Evolutionary conservation across 2,329 filamentous ascomycete genomes (phyloP).

Genomic region (Neopestalotiopsis sp.): DNA sequence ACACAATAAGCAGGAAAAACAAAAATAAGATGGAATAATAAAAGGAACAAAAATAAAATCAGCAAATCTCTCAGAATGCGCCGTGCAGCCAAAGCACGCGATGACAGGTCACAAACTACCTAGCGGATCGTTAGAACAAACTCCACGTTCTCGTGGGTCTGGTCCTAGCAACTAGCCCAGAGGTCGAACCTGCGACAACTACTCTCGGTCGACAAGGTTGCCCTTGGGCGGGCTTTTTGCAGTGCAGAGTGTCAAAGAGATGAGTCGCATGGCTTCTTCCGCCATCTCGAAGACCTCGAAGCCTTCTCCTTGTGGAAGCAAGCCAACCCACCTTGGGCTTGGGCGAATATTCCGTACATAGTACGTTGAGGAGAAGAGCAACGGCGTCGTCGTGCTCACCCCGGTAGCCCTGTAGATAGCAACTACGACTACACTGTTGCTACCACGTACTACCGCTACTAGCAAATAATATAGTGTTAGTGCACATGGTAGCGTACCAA

Average conservation of each 20-base stretch:
- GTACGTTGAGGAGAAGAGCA: neutral
- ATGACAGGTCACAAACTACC: conserved; percentile 7
- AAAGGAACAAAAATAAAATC: conserved; percentile 9
- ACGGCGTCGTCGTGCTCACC: neutral
- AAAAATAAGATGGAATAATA: conserved; percentile 2
- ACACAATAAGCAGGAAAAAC: neutral
- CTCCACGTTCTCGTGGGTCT: conserved; percentile 2
- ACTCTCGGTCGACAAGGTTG: conserved; percentile 1
- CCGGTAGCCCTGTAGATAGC: neutral
- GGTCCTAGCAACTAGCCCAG: neutral
- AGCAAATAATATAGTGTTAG: neutral
- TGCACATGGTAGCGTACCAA: neutral
- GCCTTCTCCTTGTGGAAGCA: neutral
- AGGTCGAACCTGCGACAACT: neutral
- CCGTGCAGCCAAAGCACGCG: conserved; percentile 1
- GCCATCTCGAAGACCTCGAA: neutral
- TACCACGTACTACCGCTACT: neutral
- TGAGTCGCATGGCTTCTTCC: conserved; percentile 1
- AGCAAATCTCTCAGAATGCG: neutral
- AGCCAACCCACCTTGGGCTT: neutral
- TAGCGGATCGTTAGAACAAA: conserved; percentile 6
- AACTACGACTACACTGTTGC: neutral
- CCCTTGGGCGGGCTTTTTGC: neutral
- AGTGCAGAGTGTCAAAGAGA: neutral
- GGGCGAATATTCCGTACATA: neutral